Evolutionary conservation across 208 protist genomes (phyloP), one percentile per base, ranked within the genome.

Genomic region (Acanthamoeba royreba): DNA sequence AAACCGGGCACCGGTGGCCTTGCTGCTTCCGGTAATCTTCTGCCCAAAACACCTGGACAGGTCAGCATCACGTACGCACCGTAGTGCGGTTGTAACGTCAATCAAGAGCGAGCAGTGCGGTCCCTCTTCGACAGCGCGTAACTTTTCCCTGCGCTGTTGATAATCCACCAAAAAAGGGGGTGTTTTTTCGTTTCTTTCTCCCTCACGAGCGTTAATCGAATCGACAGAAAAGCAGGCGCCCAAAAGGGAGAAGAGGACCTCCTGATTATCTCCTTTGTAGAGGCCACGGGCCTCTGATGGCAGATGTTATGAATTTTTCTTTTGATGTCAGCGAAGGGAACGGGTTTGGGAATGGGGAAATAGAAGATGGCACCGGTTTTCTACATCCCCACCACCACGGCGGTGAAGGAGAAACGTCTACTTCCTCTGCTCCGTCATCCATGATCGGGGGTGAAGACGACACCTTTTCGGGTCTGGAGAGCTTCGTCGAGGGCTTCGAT

Each of bases 291-390:
- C n/a, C 8, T 4, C 38, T 11, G 22, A 79, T 79, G 69, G 38
- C 69, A 33, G 69, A 79, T 46, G 69, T 79, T 79, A 79, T 79
- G 69, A 79, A 40, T 40, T 79, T 79, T 79, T 79, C 69, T 79
- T 79, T 79, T 79, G 69, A 79, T 22, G n/a, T n/a, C n/a, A 46
- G 35, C 69, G 69, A 79, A 40, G 69, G 69, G 46, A 79, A 79
- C 69, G 69, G 2, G 11, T 79, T 79, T 79, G 69, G 69, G 31
- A 46, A 46, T 79, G 38, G 69, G 69, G 69, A 46, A 45, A 17
- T 79, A 13, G 15, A 79, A 79, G 69, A 79, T 22, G 69, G 46
- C 38, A 79, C 22, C 69, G 42, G 42, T 40, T 40, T 47, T n/a
- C 25, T 79, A 40, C 42, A 79, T 25, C 22, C 42, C 17, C 4